phyloP scores from a whole-genome alignment of 1,284 basidiomycete species.

The Singerocomus rubriflavus region DNA sequence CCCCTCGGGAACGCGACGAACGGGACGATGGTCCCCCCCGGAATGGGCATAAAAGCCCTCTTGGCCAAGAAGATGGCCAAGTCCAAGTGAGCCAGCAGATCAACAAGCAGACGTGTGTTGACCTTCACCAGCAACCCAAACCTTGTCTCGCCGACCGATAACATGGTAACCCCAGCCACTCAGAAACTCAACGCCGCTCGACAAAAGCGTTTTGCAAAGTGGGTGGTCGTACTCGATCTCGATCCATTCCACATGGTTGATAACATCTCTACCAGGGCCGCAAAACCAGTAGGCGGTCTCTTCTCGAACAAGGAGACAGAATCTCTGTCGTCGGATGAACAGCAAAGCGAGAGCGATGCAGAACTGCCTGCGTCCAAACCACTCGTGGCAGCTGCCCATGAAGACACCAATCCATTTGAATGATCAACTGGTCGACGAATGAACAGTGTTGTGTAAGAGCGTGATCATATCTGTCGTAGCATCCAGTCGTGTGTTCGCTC shows the following conservation, averaged over 20 bases:
- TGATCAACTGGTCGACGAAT: conserved; percentile 2
- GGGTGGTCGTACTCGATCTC: conserved; percentile 30
- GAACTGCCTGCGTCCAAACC: conserved; percentile 28
- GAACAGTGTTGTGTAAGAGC: conserved; percentile 26
- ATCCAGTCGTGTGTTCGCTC: conserved; percentile 23
- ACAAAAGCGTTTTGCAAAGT: conserved; percentile 92
- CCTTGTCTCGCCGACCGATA: conserved; percentile 89
- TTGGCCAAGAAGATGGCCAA: conserved; percentile 87
- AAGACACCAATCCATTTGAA: conserved; percentile 63
- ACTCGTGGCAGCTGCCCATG: conserved; percentile 31
- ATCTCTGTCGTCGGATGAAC: conserved; percentile 39
- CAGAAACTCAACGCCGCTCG: conserved; percentile 86
- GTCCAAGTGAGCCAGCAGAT: conserved; percentile 55
- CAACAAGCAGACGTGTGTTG: background rate
- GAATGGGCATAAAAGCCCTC: conserved; percentile 85
- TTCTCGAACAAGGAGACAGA: conserved; percentile 46
- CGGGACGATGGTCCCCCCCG: conserved; percentile 50
- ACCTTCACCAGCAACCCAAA: conserved; percentile 58
- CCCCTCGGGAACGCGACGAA: conserved; percentile 67
- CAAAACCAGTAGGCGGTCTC: conserved; percentile 56
- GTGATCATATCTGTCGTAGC: conserved; percentile 24
- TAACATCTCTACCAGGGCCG: conserved; percentile 38
- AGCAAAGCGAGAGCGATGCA: conserved; percentile 31
- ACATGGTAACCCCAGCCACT: conserved; percentile 87
- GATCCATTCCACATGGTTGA: conserved; percentile 5